Evolutionary conservation across 495 filamentous ascomycete genomes (phyloP).

Genomic region (Acidiella bohemica): DNA sequence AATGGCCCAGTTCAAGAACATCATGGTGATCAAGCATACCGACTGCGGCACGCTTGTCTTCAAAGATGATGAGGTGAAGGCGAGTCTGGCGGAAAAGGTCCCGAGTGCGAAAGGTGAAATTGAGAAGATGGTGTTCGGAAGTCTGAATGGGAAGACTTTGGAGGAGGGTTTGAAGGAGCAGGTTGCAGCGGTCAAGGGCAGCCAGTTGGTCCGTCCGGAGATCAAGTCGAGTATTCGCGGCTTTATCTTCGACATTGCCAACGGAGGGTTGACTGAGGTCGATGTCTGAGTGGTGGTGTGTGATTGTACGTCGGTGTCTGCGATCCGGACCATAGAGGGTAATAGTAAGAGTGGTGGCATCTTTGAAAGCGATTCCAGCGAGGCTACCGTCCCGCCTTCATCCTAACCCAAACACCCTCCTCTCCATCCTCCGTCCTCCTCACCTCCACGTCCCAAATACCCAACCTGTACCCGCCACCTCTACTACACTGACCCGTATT

Average conservation of each 20-base stretch:
- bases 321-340: too few species aligned
- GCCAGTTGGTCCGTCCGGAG: background rate
- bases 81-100: background rate
- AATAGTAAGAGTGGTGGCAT: too few species aligned
- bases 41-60: slow-evolving; percentile 5
- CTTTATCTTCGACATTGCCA: background rate
- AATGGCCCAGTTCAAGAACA: background rate
- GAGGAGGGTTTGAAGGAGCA: background rate
- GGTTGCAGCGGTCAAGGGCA: background rate
- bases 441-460: too few species aligned
- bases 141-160: slow-evolving; percentile 2
- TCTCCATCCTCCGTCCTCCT: too few species aligned
- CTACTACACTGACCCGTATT: too few species aligned
- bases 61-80: background rate
- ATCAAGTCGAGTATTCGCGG: background rate
- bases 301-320: too few species aligned
- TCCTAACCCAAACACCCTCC: too few species aligned
- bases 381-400: too few species aligned
- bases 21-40: slow-evolving; percentile 8
- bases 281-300: background rate
- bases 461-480: too few species aligned
- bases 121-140: slow-evolving; percentile 6
- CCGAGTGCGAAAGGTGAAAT: slow-evolving; percentile 1
- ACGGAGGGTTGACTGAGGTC: background rate
- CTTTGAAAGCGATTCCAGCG: too few species aligned